Base-by-base conservation (phyloP, 2,329 filamentous ascomycete genomes). In the Colletotrichum scovillei region DNA sequence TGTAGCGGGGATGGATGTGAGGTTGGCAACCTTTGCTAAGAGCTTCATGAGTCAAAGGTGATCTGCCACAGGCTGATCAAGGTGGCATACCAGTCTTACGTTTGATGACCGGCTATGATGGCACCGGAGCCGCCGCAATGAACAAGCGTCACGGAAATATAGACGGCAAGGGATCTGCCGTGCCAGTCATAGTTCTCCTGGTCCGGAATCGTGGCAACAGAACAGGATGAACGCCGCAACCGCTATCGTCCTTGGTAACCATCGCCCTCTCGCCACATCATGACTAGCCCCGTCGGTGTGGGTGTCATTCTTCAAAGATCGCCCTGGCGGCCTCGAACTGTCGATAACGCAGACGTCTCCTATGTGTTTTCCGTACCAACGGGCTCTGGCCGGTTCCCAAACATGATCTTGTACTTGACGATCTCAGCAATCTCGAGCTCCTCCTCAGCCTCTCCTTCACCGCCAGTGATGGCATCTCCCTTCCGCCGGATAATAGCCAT, bases 371-470 rank as follows among this genome's bases (percentile, higher is more conserved):
- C 81, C 58, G 85, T 86, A 42, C 91, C 91, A 67, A 98, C 93
- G 58, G 96, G 96, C 83, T 98, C 96, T 5, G 96, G 96, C 59
- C 96, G 88, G 73, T 89, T 89, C 22, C 92, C 92, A 83, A 98
- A 98, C 58, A 97, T 84, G 76, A 98, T 85, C 86, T 97, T 98
- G 80, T 93, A 93, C 85, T 92, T 93, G 75, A 98, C 88, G 77
- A 98, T 91, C 82, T 98, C 96, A 64, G 95, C 91, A 76, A 98
- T 89, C 84, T 98, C 95, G 65, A 98, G 81, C 69, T 92, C 90
- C 70, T 86, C 85, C 4, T 75, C 80, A 2, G 88, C 84, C 35
- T 93, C 83, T 24, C 77, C 77, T 22, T 55, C 42, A n/a, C 26
- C 38, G 3, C 30, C 3, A 1, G 14, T 22, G 7, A 9, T 32